A percentile compares a stretch with the other conserved stretches of the same genome.
Evolutionary conservation across 2,329 filamentous ascomycete species (phyloP).

Genomic region (Dactylonectria macrodidyma): DNA sequence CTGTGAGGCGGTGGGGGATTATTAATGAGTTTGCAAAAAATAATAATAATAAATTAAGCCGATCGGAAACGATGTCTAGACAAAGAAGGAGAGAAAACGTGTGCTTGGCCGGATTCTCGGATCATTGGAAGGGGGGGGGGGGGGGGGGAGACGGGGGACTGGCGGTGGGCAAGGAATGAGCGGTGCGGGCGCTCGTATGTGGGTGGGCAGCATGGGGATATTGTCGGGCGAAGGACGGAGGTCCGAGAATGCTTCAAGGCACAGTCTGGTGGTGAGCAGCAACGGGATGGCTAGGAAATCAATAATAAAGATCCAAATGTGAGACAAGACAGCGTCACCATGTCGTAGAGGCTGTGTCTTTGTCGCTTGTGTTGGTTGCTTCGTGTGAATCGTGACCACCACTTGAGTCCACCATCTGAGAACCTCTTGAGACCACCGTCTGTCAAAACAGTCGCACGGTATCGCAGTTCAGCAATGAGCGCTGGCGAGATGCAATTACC

Average conservation of each 20-base stretch:
- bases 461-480: slow-evolving; percentile 2
- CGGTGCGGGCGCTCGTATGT: slow-evolving; percentile 21
- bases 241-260: slow-evolving; percentile 7
- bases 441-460: slow-evolving; percentile 10
- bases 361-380: background rate
- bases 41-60: background rate
- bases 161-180: slow-evolving; percentile 1
- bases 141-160: background rate
- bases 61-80: background rate
- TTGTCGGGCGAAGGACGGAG: slow-evolving; percentile 14
- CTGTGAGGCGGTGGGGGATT: slow-evolving; percentile 23
- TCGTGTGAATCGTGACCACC: background rate
- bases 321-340: background rate
- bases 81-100: background rate
- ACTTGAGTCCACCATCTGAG: slow-evolving; percentile 25
- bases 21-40: slow-evolving; percentile 12
- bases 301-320: background rate
- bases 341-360: background rate
- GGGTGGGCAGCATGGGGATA: slow-evolving; percentile 3
- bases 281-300: background rate
- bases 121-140: background rate
- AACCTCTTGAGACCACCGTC: slow-evolving; percentile 23
- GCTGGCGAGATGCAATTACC: slow-evolving; percentile 44
- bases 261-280: slow-evolving; percentile 5
- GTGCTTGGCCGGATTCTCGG: background rate